Base-by-base conservation (phyloP, 2,329 filamentous ascomycete genomes). In the Cephalotrichum gorgonifer region DNA sequence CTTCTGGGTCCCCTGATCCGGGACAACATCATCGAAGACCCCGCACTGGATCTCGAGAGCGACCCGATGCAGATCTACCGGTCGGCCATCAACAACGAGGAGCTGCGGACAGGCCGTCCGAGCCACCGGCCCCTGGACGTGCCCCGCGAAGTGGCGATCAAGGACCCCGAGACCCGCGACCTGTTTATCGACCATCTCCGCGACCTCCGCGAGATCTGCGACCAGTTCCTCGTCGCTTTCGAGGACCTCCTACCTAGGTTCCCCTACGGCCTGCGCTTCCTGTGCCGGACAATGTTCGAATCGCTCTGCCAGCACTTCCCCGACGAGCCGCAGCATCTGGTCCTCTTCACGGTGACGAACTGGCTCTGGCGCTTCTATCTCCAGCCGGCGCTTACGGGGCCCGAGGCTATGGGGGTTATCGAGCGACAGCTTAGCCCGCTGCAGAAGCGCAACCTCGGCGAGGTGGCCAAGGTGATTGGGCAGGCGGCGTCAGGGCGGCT, bases 11-110 rank as follows among this genome's bases (percentile, higher is more conserved):
- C 87, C 2, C 67, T 98, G 44, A 85, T 98, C 56, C 85, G 86
- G 53, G 87, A 95, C 61, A 91, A 93, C 60, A 89, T 98, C 58
- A 83, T 97, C 49, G 93, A 95, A 49, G 93, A 96, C 56, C 83
- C 89, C 12, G 85, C 84, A 5, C 73, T 98, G 30, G 91, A 98
- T 62, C 74, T 98, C 25, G 93, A 98, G 66, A 96, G 91, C 62
- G 93, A 98, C 60, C 93, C 93, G 0, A 85, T 97, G 73, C 91
- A 97, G 58, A 98, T 98, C 50, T 97, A 98, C 67, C 81, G 87
- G 39, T 93, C 89, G 5, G 84, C 88, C 14, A 94, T 98, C 68
- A 97, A 94, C 69, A 95, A 98, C 58, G 91, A 97, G 65, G 93
- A 98, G 67, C 79, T 98, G 23, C 83, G 88, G 17, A 98, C 93